phyloP scores from a whole-genome alignment of 108 stramenopile species.

The Nitzschia sp. region DNA sequence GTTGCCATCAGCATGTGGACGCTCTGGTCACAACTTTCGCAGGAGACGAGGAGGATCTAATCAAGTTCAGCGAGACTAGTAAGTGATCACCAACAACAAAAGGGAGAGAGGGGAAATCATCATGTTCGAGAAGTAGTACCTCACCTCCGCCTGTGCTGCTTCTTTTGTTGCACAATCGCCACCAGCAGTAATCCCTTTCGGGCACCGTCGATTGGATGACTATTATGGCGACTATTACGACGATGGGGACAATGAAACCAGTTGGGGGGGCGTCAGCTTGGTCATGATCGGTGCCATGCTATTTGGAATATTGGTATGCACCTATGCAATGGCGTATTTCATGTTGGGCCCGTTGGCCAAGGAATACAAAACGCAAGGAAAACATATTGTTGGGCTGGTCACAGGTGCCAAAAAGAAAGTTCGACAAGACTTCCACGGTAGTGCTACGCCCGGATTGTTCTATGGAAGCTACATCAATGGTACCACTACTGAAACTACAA shows the following conservation, averaged over 20 bases:
- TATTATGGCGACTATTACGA: too few species aligned
- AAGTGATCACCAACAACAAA: not conserved
- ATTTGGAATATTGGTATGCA: not conserved
- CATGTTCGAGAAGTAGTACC: not conserved
- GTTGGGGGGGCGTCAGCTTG: not conserved
- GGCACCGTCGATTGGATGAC: not conserved
- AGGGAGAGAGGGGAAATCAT: not conserved
- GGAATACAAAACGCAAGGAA: not conserved
- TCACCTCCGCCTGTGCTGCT: not conserved
- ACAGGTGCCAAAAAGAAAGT: not conserved
- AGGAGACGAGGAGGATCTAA: not conserved
- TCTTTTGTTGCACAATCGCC: not conserved
- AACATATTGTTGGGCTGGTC: not conserved
- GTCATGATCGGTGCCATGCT: not conserved
- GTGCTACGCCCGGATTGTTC: not conserved
- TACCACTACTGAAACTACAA: not conserved
- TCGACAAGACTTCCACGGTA: not conserved
- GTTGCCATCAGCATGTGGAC: too few species aligned
- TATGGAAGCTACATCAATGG: not conserved
- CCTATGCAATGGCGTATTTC: not conserved
- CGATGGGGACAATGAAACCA: not conserved
- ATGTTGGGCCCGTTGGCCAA: not conserved
- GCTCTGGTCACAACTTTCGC: not conserved
- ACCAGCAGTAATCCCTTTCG: not conserved
- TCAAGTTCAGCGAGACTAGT: not conserved